These are phyloP conservation scores for Acanthamoeba royreba DNA, from an alignment of 208 protist species.

Conservation along the genomic window DNA sequence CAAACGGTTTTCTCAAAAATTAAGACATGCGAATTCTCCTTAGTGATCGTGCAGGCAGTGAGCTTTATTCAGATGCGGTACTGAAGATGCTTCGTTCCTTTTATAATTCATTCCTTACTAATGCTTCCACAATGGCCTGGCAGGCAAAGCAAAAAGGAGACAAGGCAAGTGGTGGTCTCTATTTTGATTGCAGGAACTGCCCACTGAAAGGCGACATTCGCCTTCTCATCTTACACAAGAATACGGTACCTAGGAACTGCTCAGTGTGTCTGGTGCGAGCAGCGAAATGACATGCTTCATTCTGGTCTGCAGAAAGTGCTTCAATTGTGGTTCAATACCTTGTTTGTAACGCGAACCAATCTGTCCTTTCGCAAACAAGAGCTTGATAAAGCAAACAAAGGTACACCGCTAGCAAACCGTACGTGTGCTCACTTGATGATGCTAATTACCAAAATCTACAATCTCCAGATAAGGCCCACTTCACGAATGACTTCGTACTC, in stretches of 20 bases:
- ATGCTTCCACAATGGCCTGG: neutral
- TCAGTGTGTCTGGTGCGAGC: neutral
- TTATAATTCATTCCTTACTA: neutral
- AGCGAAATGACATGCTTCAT: neutral
- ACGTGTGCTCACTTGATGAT: neutral
- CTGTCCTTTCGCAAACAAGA: neutral
- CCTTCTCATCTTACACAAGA: slow-evolving; percentile 1
- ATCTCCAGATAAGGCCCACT: neutral
- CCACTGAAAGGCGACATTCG: slow-evolving; percentile 23
- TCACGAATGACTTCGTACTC: neutral
- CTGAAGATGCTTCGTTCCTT: neutral
- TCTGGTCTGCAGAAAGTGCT: neutral
- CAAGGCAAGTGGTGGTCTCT: neutral
- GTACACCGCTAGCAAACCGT: neutral
- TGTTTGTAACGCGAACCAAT: neutral
- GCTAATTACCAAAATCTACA: neutral
- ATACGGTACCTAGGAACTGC: neutral
- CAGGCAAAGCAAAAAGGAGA: neutral
- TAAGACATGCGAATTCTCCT: neutral
- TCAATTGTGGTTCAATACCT: slow-evolving; percentile 43
- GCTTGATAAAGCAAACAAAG: slow-evolving; percentile 38
- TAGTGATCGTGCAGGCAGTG: neutral
- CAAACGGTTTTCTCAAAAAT: neutral
- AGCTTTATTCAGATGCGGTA: neutral
- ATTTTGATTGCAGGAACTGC: neutral